Conservation (phyloP, 2,329 filamentous ascomycete species). For the Epichloe sp. region DNA sequence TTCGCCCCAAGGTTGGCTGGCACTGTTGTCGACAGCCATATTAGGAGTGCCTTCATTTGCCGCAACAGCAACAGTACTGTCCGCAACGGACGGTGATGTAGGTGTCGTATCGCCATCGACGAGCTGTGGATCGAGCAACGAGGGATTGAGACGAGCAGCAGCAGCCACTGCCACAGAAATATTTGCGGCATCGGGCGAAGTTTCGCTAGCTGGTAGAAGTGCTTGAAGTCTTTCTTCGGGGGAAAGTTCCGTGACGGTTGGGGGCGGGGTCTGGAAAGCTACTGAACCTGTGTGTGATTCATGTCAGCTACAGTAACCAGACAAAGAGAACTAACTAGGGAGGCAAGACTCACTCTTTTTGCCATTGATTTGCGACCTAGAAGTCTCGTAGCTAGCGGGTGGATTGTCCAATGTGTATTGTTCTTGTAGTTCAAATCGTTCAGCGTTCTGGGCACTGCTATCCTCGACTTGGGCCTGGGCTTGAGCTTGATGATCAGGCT, state of each 20-base stretch:
- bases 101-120: conserved; percentile 18
- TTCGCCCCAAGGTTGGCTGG: conserved; percentile 37
- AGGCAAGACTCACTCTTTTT: conserved; percentile 16
- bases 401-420: conserved; percentile 46
- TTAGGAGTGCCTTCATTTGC: conserved; percentile 10
- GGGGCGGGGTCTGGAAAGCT: conserved; percentile 13
- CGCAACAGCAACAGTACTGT: conserved; percentile 10
- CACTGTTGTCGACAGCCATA: conserved; percentile 12
- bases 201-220: conserved; percentile 24
- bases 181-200: conserved; percentile 31
- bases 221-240: conserved; percentile 39
- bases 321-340: background rate
- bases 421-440: conserved; percentile 42
- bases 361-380: conserved; percentile 11
- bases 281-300: conserved; percentile 4
- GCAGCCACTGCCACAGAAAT: conserved; percentile 44
- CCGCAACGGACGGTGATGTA: conserved; percentile 15
- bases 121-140: conserved; percentile 40
- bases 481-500: conserved; percentile 18
- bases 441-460: conserved; percentile 14
- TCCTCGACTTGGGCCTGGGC: conserved; percentile 13
- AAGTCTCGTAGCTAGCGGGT: conserved; percentile 33
- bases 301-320: background rate
- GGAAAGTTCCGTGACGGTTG: conserved; percentile 22
- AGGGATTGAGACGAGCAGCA: conserved; percentile 39